These are phyloP conservation scores for Blumeria hordei DNA, from an alignment of 2,329 filamentous ascomycete genomes.

Conservation along the genomic window DNA sequence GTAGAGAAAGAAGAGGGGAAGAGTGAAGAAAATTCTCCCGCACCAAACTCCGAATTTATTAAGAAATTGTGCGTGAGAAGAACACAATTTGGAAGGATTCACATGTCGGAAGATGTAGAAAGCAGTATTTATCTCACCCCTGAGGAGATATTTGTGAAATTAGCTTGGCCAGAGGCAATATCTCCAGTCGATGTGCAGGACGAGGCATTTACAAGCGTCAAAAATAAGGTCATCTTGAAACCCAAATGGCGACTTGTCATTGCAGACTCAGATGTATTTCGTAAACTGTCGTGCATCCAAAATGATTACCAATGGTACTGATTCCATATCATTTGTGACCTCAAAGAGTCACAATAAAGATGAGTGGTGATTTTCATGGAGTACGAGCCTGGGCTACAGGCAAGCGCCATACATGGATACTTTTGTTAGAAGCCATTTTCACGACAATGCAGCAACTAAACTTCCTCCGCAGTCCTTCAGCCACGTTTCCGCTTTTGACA, in stretches of 20 bases:
- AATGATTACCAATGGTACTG: neutral
- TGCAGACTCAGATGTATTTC: neutral
- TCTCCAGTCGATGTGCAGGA: neutral
- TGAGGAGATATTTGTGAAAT: neutral
- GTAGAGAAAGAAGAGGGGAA: neutral
- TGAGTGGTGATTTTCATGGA: neutral
- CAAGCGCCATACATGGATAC: neutral
- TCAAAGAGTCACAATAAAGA: neutral
- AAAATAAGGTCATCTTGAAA: neutral
- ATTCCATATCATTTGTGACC: neutral
- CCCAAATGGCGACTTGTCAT: neutral
- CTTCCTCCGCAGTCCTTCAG: neutral
- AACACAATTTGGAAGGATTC: neutral
- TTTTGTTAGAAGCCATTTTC: neutral
- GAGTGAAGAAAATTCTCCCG: neutral
- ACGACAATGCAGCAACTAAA: neutral
- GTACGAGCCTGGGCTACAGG: neutral
- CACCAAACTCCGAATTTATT: neutral
- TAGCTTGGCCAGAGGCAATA: neutral
- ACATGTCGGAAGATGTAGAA: neutral
- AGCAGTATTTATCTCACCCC: neutral
- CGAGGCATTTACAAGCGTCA: too few species aligned
- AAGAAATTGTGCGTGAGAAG: neutral
- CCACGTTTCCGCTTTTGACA: neutral
- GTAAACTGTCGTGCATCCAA: neutral